phyloP scores from a whole-genome alignment of 192 early-diverging fungal genomes.

The Umbelopsis vinacea region DNA sequence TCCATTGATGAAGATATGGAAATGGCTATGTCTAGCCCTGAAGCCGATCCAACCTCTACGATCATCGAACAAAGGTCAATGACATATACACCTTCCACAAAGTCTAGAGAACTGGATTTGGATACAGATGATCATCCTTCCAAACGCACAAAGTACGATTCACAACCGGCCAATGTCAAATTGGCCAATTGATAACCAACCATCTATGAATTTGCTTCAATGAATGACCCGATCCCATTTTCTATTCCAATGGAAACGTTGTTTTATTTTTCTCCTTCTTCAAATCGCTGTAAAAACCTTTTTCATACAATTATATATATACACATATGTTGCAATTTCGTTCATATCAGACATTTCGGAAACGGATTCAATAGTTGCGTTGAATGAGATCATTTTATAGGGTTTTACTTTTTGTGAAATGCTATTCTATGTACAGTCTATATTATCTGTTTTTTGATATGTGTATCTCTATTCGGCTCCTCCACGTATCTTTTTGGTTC shows the following conservation, averaged over 20 bases:
- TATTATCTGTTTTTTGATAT: background rate
- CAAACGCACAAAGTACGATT: constrained; percentile 8
- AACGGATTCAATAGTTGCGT: background rate
- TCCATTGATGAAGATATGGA: constrained; percentile 13
- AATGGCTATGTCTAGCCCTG: constrained; percentile 19
- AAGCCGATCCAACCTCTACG: background rate
- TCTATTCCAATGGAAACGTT: too few species aligned
- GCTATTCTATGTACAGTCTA: constrained; percentile 16
- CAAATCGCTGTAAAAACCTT: constrained; percentile 1
- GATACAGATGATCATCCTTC: background rate
- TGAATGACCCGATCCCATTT: too few species aligned
- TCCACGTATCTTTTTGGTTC: constrained; percentile 46
- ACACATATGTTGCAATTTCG: background rate
- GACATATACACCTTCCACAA: background rate
- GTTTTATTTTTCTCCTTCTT: background rate
- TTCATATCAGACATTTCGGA: background rate
- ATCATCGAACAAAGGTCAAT: constrained; percentile 2
- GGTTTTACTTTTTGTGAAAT: background rate
- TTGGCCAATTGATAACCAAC: background rate
- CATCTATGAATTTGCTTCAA: too few species aligned
- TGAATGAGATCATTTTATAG: background rate
- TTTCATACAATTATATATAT: background rate
- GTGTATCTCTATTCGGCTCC: background rate
- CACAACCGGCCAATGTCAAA: background rate
- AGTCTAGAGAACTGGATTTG: background rate